These are phyloP conservation scores for Lizonia empirigonia DNA, from an alignment of 2,329 filamentous ascomycete species.

Conservation along the genomic window DNA sequence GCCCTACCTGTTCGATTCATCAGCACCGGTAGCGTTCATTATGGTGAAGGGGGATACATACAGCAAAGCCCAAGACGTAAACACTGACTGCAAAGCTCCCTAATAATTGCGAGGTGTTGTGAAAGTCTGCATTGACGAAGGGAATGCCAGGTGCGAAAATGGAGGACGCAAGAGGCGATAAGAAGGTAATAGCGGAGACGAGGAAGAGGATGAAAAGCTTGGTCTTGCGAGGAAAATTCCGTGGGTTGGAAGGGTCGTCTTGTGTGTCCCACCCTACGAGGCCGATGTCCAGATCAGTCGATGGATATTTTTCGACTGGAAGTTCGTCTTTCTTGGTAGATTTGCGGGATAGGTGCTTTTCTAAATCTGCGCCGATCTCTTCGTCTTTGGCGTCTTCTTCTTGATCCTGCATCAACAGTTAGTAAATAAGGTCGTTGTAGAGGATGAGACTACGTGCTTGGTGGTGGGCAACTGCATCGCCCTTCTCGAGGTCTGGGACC, in stretches of 20 bases:
- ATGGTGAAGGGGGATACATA: conserved; percentile 10
- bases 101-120: conserved; percentile 40
- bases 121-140: conserved; percentile 39
- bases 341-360: conserved; percentile 40
- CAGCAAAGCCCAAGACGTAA: conserved; percentile 44
- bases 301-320: conserved; percentile 35
- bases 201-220: conserved; percentile 40
- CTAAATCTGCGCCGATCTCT: conserved; percentile 33
- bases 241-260: conserved; percentile 41
- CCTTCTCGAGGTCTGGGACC: conserved; percentile 27
- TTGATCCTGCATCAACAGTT: conserved; percentile 9
- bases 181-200: conserved; percentile 40
- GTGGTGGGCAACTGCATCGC: conserved; percentile 1
- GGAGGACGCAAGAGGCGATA: conserved; percentile 45
- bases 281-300: conserved; percentile 42
- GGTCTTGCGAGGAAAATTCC: conserved; percentile 36
- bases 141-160: conserved; percentile 45
- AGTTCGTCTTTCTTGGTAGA: conserved; percentile 38
- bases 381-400: conserved; percentile 16
- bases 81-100: conserved; percentile 43
- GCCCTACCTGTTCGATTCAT: conserved; percentile 29
- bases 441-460: not conserved
- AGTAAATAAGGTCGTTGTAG: not conserved
- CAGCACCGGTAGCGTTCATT: not conserved
- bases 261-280: conserved; percentile 46